Evolutionary conservation across 345 rosid species (phyloP), one percentile per base, ranked within the genome.

Genomic region (Boechera stricta): DNA sequence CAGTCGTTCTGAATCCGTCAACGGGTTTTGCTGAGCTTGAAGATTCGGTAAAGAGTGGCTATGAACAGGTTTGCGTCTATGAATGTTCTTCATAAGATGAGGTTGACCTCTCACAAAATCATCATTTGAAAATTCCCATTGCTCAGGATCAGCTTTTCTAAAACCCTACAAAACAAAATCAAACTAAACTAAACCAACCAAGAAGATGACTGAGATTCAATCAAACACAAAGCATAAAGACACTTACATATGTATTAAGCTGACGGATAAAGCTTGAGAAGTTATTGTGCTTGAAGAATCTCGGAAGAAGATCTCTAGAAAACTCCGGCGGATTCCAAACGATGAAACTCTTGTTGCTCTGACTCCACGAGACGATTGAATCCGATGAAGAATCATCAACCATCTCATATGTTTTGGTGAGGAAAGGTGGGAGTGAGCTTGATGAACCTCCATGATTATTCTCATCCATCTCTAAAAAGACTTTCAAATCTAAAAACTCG

Each of bases 181-280:
- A 4, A 64, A n/a, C n/a, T n/a, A 56, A 55, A 48, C 58, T 1
- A 48, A 44, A 49, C 2, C 38, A 57, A 69, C 64, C 24, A 21
- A 53, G 56, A 63, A n/a, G n/a, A 74, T 13, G 54, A 38, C 11
- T 18, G 36, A n/a, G 36, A n/a, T 13, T 7, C 6, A 10, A 26
- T 7, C 18, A 58, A 6, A 42, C 0, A 62, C 29, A 53, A 45
- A 63, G n/a, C 69, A 49, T 9, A 58, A 21, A 63, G n/a, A 42
- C 65, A 64, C 90, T 88, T 84, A 91, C 97, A 79, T 91, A 91
- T 67, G 97, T 92, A 73, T 95, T 95, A 39, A 95, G 98, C 84
- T 95, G 99, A 41, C 98, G 88, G 80, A 92, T 91, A 65, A 95
- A 95, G 86, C 99, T 95, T 1, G 99, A 91, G 85, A 92, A 95